These are phyloP conservation scores for Tetraselmis chui DNA, from an alignment of 139 green algal genomes.

Conservation along the genomic window DNA sequence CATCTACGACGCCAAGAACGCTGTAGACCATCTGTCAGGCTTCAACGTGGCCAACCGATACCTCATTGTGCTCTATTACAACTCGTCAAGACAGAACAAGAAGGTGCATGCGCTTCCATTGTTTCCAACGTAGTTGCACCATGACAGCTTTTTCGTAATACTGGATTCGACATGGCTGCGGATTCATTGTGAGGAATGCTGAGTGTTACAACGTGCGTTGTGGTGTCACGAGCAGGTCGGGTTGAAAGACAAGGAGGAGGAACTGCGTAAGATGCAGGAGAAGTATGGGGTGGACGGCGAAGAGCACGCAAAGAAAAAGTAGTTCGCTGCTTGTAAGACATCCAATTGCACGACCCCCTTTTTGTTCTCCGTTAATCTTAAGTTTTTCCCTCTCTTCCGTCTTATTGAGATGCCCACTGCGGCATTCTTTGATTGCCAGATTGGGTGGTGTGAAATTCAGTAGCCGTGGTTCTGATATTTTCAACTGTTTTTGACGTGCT, in stretches of 20 bases:
- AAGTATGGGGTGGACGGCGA: constrained; percentile 85
- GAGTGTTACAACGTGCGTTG: neutral
- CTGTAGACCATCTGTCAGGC: constrained; percentile 79
- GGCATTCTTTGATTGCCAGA: no score
- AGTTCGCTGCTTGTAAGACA: no score
- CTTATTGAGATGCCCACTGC: no score
- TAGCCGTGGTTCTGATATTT: no score
- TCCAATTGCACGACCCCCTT: no score
- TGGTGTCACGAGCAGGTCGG: constrained; percentile 21
- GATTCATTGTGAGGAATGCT: neutral
- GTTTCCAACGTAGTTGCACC: neutral
- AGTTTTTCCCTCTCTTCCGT: no score
- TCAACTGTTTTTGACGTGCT: no score
- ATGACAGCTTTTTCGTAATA: neutral
- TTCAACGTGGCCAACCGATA: constrained; percentile 91
- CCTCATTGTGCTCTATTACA: constrained; percentile 87
- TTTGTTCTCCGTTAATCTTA: no score
- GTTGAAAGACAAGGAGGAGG: constrained; percentile 84
- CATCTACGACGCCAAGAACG: constrained; percentile 97
- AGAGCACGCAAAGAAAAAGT: constrained; percentile 71
- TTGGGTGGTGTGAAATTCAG: no score
- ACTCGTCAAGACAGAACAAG: constrained; percentile 61
- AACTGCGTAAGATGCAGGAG: constrained; percentile 76
- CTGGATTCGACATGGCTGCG: neutral
- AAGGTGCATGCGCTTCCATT: constrained; percentile 48